Evolutionary conservation across 73 alveolate species (phyloP).

Genomic region (Tetrahymena malaccensis): DNA sequence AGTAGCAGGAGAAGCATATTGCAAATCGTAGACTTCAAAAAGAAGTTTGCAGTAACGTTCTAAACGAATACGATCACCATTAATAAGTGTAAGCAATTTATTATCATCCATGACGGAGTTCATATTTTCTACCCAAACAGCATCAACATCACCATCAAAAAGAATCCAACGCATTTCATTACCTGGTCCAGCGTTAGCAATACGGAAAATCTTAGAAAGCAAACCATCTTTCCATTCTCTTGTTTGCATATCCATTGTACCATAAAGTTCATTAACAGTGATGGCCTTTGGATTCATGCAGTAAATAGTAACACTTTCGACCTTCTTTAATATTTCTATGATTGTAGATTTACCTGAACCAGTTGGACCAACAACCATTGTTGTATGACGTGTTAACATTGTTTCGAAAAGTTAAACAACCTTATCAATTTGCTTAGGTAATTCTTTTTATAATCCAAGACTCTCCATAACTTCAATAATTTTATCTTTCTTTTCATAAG

Average conservation of each 20-base stretch:
- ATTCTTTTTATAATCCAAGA: conserved; percentile 40
- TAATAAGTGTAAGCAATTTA: conserved; percentile 93
- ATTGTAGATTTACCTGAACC: conserved; percentile 97
- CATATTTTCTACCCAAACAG: conserved; percentile 99
- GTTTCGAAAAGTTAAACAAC: conserved; percentile 97
- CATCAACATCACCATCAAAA: conserved; percentile 99
- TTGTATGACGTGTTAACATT: conserved; percentile 92
- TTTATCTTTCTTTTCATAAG: conserved; percentile 77
- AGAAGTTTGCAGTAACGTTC: conserved; percentile 84
- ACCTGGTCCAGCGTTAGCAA: conserved; percentile 37
- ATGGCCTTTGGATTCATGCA: conserved; percentile 80
- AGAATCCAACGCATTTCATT: conserved; percentile 87
- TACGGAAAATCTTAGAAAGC: conserved; percentile 24
- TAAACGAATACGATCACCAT: conserved; percentile 98
- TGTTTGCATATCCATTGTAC: conserved; percentile 67
- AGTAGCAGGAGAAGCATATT: conserved; percentile 99
- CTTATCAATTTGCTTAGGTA: conserved; percentile 90
- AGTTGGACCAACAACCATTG: conserved; percentile 95
- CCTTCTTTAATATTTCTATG: conserved; percentile 77
- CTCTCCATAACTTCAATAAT: conserved; percentile 73
- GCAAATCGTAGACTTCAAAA: conserved; percentile 57
- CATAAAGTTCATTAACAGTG: conserved; percentile 66
- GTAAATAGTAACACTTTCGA: conserved; percentile 53
- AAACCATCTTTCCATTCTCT: conserved; percentile 97
- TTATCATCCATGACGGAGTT: conserved; percentile 99